Conservation (phyloP, 129 eudicot genomes). For the Saussurea involucrata region DNA sequence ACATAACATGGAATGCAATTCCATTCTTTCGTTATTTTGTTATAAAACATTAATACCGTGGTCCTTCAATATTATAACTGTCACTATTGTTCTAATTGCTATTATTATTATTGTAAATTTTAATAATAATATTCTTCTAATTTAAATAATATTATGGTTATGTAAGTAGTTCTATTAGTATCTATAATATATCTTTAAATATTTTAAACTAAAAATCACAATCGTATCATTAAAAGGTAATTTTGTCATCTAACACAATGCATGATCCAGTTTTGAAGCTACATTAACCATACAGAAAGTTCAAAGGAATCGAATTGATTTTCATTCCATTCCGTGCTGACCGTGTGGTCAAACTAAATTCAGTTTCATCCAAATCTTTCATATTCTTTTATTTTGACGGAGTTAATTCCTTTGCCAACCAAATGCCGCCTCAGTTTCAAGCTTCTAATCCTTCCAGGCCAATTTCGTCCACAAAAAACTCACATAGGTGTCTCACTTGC, state of each 20-base stretch:
- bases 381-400: not conserved
- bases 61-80: too few species aligned
- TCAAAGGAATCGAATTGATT: not conserved
- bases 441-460: not conserved
- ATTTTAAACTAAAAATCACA: not conserved
- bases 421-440: not conserved
- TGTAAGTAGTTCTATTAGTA: not conserved
- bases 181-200: not conserved
- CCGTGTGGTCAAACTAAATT: not conserved
- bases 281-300: not conserved
- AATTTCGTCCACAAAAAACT: not conserved
- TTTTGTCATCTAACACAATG: not conserved
- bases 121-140: too few species aligned
- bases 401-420: not conserved
- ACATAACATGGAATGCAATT: not conserved
- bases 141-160: not conserved
- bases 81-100: not conserved
- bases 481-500: not conserved
- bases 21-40: too few species aligned
- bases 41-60: too few species aligned
- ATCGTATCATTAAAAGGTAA: not conserved
- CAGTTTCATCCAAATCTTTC: not conserved
- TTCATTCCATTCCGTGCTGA: not conserved
- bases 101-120: not conserved
- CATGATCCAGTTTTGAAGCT: not conserved